These are phyloP conservation scores for Boletus rufocinnamomeus DNA, from an alignment of 768 basidiomycete genomes.

Conservation along the genomic window DNA sequence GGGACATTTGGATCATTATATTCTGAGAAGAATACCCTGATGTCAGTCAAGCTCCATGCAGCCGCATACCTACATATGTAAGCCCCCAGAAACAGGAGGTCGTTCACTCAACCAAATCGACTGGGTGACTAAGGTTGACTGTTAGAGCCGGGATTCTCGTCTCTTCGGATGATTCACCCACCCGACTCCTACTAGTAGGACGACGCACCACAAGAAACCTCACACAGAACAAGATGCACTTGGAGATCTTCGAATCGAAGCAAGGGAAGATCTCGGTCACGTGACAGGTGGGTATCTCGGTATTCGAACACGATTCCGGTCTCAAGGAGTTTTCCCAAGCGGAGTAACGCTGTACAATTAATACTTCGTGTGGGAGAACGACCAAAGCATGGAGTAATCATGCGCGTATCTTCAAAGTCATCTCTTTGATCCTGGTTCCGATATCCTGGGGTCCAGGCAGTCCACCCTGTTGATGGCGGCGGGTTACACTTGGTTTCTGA, in stretches of 20 bases:
- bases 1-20: background rate
- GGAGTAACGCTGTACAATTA: background rate
- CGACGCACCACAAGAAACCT: background rate
- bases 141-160: too few relatives aligned
- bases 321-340: background rate
- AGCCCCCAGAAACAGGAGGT: too few relatives aligned
- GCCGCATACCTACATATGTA: background rate
- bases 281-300: background rate
- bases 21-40: background rate
- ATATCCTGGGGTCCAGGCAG: background rate
- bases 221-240: background rate
- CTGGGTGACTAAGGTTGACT: too few relatives aligned
- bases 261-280: background rate
- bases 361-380: background rate
- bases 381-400: background rate
- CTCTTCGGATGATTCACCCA: too few relatives aligned
- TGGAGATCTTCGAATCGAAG: too few relatives aligned
- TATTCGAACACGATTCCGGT: background rate
- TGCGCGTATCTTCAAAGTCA: background rate
- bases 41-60: background rate
- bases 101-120: too few relatives aligned
- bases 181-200: too few relatives aligned
- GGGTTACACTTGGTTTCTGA: background rate
- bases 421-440: background rate
- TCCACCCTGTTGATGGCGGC: background rate